Evolutionary conservation across 2,329 filamentous ascomycete species (phyloP), one percentile per base, ranked within the genome.

Genomic region (Fusarium decemcellulare): DNA sequence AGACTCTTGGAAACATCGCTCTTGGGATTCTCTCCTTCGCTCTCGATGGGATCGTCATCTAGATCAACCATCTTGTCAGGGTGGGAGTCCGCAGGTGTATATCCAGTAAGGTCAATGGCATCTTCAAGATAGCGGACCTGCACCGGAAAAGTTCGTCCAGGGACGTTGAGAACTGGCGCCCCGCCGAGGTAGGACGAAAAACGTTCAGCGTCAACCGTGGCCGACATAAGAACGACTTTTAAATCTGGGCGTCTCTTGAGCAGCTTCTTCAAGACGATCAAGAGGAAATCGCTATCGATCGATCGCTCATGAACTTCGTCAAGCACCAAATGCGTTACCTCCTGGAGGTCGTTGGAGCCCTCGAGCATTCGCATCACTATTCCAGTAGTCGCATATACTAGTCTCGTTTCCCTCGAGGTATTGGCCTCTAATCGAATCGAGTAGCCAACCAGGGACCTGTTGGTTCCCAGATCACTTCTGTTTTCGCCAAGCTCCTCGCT

Each of bases 321-420:
- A n/a, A 99, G 90, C 47, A 99, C 90, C 63, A 99, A 83, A 81
- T 98, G 96, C 0, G 95, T 97, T 55, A 99, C 91, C 68, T 98
- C 95, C 61, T 90, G 88, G 44, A 99, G 87, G 59, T 97, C 92
- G 68, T 94, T 92, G 0, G 93, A 93, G 9, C 92, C 91, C 79
- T 99, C 96, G 14, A 99, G 86, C 95, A 99, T 98, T 30, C 96
- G 91, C 85, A 99, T 93, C n/a, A 99, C 94, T 61, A 99, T 97
- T 83, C 96, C 90, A 7, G 90, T 92, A 2, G 92, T 98, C 56
- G 96, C 96, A 80, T 94, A 99, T 7, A 98, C 90, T 29, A 99
- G 87, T 54, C 93, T 87, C 3, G 95, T 98, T 72, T 94, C 91
- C 32, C 90, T 88, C 15, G 91, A 92, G 1, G 92, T 92, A 74